Base-by-base conservation (phyloP, 2,329 filamentous ascomycete species). In the Corinectria fuckeliana region DNA sequence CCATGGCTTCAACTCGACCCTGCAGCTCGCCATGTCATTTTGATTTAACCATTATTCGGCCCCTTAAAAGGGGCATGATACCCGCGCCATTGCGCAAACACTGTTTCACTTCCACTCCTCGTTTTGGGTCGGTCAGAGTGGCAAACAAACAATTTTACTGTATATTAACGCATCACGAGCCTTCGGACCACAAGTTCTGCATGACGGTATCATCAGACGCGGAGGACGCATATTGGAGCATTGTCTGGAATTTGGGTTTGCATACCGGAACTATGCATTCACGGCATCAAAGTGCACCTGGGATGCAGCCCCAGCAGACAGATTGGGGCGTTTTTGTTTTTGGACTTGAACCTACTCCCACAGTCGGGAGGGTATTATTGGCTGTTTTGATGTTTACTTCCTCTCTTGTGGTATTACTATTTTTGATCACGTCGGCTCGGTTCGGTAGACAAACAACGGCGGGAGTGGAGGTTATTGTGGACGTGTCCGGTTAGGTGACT, bases 41-140 rank as follows among this genome's bases (percentile, higher is more conserved):
- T 61, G 52, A 58, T 67, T 67, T 62, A 58, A 60, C 64, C 56
- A 56, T 56, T 59, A 61, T 65, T 68, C 69, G 58, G 56, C 62
- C 58, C 64, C 67, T 65, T 50, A n/a, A 23, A 52, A 39, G 50
- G 69, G 66, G 70, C 66, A 72, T 72, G 70, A 72, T 72, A 72
- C 70, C 70, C 69, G 67, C 69, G 69, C 67, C 56, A 58, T 56
- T 48, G 64, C 64, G 67, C 67, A 61, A 56, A 56, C 61, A 56
- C 50, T 66, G 66, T 48, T 60, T 61, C 63, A 28, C 20, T n/a
- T n/a, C 16, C 48, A 28, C 38, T 50, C 54, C 55, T 53, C 53
- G 38, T 14, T 36, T 26, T 56, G 52, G n/a, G 34, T 20, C 56
- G 57, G 58, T 25, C 26, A 48, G 57, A 56, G 21, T 44, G 53